phyloP scores from a whole-genome alignment of 2,329 filamentous ascomycete species.

The Teratosphaeria zuluensis region DNA sequence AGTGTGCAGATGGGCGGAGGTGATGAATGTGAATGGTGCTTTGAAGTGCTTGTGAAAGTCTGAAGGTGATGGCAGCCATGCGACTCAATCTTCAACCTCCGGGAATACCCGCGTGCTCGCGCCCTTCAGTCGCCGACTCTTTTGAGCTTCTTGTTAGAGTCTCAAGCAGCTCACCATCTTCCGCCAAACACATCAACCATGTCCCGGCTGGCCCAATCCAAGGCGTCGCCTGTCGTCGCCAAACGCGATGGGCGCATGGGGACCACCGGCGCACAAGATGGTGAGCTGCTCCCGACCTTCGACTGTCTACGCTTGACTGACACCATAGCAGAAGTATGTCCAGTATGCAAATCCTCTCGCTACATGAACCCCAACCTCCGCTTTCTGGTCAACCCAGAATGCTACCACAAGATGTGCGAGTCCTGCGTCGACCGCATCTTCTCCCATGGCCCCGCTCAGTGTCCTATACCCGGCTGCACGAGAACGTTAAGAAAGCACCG shows the following conservation, averaged over 20 bases:
- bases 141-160: neutral
- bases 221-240: conserved; percentile 13
- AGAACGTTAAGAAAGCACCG: conserved; percentile 75
- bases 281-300: conserved; percentile 16
- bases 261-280: conserved; percentile 16
- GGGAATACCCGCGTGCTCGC: neutral
- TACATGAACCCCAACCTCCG: conserved; percentile 92
- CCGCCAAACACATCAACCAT: conserved; percentile 9
- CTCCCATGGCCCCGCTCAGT: conserved; percentile 80
- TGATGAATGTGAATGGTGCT: neutral
- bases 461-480: conserved; percentile 80
- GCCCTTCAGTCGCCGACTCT: neutral
- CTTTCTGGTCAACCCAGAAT: conserved; percentile 95
- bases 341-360: conserved; percentile 91
- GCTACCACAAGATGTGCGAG: conserved; percentile 98
- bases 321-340: conserved; percentile 61
- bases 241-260: neutral
- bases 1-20: neutral
- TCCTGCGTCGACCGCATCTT: conserved; percentile 94
- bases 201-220: conserved; percentile 24
- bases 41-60: neutral
- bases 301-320: neutral
- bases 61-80: neutral
- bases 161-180: neutral
- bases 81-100: neutral